Conservation (phyloP, 2,329 filamentous ascomycete genomes). For the Ophiocordyceps polyrhachis-furcata region DNA sequence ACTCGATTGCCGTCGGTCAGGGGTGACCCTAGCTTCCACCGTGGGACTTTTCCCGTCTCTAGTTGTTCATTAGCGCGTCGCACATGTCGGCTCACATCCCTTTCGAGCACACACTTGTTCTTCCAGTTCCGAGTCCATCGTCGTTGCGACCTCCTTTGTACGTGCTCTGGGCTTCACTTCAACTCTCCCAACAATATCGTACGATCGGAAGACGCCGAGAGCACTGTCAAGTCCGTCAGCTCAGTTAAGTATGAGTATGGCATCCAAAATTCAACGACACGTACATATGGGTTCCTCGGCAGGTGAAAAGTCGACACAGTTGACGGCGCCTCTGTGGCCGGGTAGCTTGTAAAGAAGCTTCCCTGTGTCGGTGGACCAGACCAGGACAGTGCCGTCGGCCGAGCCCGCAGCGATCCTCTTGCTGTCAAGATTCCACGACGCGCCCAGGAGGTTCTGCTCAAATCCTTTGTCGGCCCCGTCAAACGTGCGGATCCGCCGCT, state of each 20-base stretch:
- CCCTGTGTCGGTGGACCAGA: conserved; percentile 79
- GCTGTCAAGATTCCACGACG: conserved; percentile 76
- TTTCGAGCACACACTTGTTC: background rate
- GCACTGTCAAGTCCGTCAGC: conserved; percentile 39
- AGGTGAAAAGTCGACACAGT: conserved; percentile 82
- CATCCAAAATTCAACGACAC: background rate
- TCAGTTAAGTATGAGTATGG: background rate
- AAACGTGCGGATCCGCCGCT: conserved; percentile 71
- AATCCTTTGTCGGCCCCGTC: conserved; percentile 77
- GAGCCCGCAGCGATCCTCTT: conserved; percentile 78
- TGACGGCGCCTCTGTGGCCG: conserved; percentile 87
- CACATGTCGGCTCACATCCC: conserved; percentile 5
- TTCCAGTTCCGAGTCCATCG: background rate
- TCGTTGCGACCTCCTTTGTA: background rate
- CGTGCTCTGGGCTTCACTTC: conserved; percentile 15
- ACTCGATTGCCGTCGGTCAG: background rate
- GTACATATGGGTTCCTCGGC: conserved; percentile 66
- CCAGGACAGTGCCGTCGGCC: conserved; percentile 74
- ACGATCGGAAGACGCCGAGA: conserved; percentile 79
- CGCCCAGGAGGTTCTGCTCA: conserved; percentile 80
- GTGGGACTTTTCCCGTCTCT: background rate
- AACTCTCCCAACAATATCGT: conserved; percentile 72
- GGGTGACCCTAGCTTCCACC: background rate
- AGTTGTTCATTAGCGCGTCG: background rate
- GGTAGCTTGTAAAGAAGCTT: conserved; percentile 90